Base-by-base conservation (phyloP, 257 asterid genomes). In the Ajuga chamaepitys region DNA sequence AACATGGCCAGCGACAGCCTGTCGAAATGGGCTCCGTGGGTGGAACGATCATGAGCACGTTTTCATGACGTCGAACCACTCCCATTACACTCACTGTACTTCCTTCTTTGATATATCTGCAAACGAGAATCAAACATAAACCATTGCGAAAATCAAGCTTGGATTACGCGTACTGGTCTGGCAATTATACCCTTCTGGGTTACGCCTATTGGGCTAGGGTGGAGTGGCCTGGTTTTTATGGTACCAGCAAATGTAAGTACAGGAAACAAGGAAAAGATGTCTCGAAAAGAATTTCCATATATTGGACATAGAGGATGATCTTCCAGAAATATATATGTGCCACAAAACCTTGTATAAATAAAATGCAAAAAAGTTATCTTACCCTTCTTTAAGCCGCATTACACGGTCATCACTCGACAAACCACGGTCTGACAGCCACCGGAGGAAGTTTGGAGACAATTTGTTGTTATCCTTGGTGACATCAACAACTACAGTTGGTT, bases 331-430 rank as follows among this genome's bases (percentile, higher is more conserved):
- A 14, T 7, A 37, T 11, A 40, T 65, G 56, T 58, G n/a, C 7
- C 67, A 56, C n/a, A 54, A 61, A 28, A 28, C 16, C 8, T 45
- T 42, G 52, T 4, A 40, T 11, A 6, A 34, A 30, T 16, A 50
- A 2, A 50, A 48, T 17, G 72, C 58, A 40, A 70, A 25, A 52
- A 63, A 46, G n/a, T n/a, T 21, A 58, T 64, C 84, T 82, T 68
- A 88, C 96, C 86, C 89, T 79, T 88, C 96, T 84, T 88, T 84
- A 8, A 88, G 87, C 38, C 84, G 85, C 88, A 84, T 82, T 64
- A 66, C 67, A 58, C 66, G 79, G 66, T 79, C 85, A 17, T 86
- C 92, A 9, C 79, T 82, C 11, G 96, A 86, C 70, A 86, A 81
- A 67, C 82, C 74, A 47, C 92, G 80, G 18, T 86, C 95, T 5